A percentile compares a stretch with the other conserved stretches of the same genome.
These are phyloP conservation scores for Colletotrichum gloeosporioides DNA, from an alignment of 2,329 filamentous ascomycete genomes.

Conservation along the genomic window DNA sequence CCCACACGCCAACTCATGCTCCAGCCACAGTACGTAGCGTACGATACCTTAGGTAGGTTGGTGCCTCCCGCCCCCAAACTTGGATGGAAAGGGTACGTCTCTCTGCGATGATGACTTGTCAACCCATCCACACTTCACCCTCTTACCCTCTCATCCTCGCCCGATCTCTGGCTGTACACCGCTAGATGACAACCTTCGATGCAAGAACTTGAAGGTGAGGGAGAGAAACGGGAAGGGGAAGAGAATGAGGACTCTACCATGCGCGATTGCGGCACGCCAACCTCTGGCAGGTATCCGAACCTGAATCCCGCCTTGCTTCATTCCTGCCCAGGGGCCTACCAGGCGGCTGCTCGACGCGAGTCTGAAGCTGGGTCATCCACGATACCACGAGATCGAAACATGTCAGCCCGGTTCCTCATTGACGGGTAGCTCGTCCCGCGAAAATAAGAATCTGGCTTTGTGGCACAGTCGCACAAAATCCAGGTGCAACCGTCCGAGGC, in stretches of 20 bases:
- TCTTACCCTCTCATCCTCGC: neutral
- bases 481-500: slow-evolving; percentile 18
- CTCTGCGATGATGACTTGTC: slow-evolving; percentile 16
- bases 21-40: slow-evolving; percentile 3
- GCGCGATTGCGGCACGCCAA: neutral
- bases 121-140: slow-evolving; percentile 1
- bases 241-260: neutral
- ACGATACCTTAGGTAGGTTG: neutral
- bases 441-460: slow-evolving; percentile 12
- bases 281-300: neutral
- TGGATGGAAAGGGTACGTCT: neutral
- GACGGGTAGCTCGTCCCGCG: neutral
- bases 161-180: slow-evolving; percentile 6
- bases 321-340: neutral
- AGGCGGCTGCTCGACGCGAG: neutral
- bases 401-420: neutral
- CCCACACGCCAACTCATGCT: neutral
- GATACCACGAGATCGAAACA: neutral
- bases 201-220: neutral
- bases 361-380: neutral
- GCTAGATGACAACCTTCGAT: neutral
- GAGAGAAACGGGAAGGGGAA: neutral
- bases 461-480: slow-evolving; percentile 6
- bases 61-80: neutral
- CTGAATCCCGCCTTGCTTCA: neutral